Percentiles rank a stretch among this genome's conserved stretches.
phyloP scores from a whole-genome alignment of 2,329 filamentous ascomycete species.

The Ascochyta lentis region DNA sequence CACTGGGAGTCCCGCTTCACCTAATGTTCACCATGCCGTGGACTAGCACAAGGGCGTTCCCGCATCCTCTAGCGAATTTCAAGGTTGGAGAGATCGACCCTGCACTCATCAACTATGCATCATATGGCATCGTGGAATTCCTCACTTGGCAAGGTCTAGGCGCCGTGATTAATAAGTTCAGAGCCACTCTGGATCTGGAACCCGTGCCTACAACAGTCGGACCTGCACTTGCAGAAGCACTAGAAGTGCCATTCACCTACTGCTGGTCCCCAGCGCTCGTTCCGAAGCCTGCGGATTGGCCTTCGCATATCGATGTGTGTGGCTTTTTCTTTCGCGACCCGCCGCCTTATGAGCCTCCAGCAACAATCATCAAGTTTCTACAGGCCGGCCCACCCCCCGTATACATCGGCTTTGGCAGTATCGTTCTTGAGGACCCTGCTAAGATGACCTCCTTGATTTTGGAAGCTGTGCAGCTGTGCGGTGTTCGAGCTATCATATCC shows the following conservation, averaged over 20 bases:
- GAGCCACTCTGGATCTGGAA: slow-evolving; percentile 52
- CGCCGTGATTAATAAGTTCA: slow-evolving; percentile 55
- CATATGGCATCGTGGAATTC: slow-evolving; percentile 55
- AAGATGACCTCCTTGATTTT: slow-evolving; percentile 55
- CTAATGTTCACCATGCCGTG: slow-evolving; percentile 82
- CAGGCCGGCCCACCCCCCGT: slow-evolving; percentile 58
- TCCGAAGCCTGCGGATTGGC: slow-evolving; percentile 30
- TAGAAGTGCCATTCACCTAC: slow-evolving; percentile 54
- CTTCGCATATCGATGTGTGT: slow-evolving; percentile 39
- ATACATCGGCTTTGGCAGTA: slow-evolving; percentile 65
- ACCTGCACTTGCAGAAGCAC: slow-evolving; percentile 44
- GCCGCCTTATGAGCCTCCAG: slow-evolving; percentile 49
- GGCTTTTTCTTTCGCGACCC: slow-evolving; percentile 56
- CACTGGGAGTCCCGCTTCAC: slow-evolving; percentile 73
- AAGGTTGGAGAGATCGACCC: slow-evolving; percentile 41
- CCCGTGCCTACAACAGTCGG: slow-evolving; percentile 47
- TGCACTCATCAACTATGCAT: slow-evolving; percentile 50
- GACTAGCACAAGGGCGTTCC: slow-evolving; percentile 53
- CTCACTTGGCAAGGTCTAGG: slow-evolving; percentile 59
- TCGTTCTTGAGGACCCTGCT: slow-evolving; percentile 60
- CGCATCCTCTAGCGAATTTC: slow-evolving; percentile 59
- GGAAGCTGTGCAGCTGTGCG: slow-evolving; percentile 49
- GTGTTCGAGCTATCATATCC: slow-evolving; percentile 59
- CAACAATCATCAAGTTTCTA: slow-evolving; percentile 54
- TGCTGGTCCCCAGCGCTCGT: slow-evolving; percentile 53